Conservation (phyloP, 371 early-diverging fungal genomes). For the Phascolomyces articulosus region DNA sequence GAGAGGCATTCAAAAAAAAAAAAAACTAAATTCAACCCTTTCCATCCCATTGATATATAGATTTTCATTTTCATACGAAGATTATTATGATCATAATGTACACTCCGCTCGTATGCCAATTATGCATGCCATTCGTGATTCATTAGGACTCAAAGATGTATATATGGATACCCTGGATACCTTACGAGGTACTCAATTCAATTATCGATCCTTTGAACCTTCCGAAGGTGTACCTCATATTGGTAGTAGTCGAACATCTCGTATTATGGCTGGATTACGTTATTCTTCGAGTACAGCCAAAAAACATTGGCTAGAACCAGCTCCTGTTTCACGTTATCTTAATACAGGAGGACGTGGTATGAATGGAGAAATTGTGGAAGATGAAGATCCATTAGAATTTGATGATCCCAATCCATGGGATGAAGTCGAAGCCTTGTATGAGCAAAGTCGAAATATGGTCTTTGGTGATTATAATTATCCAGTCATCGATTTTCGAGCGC, state of each 20-base stretch:
- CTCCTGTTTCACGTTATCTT: slow-evolving; percentile 43
- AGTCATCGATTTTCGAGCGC: slow-evolving; percentile 50
- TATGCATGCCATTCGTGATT: slow-evolving; percentile 78
- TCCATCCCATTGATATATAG: slow-evolving; percentile 15
- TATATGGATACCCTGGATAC: slow-evolving; percentile 81
- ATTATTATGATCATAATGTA: slow-evolving; percentile 65
- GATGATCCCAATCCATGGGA: slow-evolving; percentile 42
- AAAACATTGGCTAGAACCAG: slow-evolving; percentile 77
- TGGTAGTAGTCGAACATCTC: slow-evolving; percentile 60
- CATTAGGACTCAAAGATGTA: slow-evolving; percentile 84
- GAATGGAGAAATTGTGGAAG: slow-evolving; percentile 36
- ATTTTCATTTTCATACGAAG: slow-evolving; percentile 77
- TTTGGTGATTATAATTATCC: slow-evolving; percentile 64
- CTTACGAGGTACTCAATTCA: slow-evolving; percentile 76
- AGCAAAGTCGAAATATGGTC: slow-evolving; percentile 42
- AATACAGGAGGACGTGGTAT: slow-evolving; percentile 38
- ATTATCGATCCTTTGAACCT: slow-evolving; percentile 82
- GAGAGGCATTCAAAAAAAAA: no score
- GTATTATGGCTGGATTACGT: slow-evolving; percentile 80
- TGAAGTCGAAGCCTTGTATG: slow-evolving; percentile 45
- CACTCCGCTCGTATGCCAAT: slow-evolving; percentile 81
- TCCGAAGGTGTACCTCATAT: slow-evolving; percentile 67
- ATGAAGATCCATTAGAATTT: slow-evolving; percentile 38
- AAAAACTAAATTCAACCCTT: no score
- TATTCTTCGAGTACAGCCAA: slow-evolving; percentile 75